phyloP scores from a whole-genome alignment of 179 eudicot species.

The Vitellaria paradoxa region DNA sequence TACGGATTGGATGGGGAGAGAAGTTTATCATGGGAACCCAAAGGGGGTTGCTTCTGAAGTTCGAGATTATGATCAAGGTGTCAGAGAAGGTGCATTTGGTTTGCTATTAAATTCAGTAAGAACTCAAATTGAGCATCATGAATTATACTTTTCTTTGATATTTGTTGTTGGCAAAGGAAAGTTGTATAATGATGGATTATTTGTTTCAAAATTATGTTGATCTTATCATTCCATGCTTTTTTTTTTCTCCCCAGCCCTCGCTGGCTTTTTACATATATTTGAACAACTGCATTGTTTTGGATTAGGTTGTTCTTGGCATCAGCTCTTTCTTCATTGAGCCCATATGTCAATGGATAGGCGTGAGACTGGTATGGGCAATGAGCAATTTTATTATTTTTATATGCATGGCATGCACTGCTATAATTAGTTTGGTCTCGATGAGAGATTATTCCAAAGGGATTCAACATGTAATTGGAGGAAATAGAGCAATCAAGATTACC shows the following conservation, averaged over 20 bases:
- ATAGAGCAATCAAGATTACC: constrained; percentile 56
- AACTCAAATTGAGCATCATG: constrained; percentile 34
- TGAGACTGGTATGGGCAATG: constrained; percentile 88
- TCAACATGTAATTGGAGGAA: constrained; percentile 59
- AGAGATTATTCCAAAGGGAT: constrained; percentile 48
- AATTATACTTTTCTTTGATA: not conserved
- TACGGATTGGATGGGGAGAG: constrained; percentile 99
- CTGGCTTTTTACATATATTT: not conserved
- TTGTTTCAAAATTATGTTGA: too few species aligned
- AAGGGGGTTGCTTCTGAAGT: constrained; percentile 51
- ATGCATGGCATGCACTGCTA: constrained; percentile 85
- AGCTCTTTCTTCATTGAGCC: constrained; percentile 88
- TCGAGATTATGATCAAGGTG: constrained; percentile 73
- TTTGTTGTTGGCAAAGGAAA: not conserved
- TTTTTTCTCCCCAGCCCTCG: too few species aligned
- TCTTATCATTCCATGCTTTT: too few species aligned
- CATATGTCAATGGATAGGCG: constrained; percentile 72
- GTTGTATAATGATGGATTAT: too few species aligned
- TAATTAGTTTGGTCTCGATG: constrained; percentile 67
- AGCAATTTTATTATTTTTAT: constrained; percentile 76
- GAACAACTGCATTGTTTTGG: constrained; percentile 1
- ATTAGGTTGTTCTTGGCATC: constrained; percentile 85
- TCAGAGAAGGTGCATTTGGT: constrained; percentile 99
- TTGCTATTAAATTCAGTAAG: constrained; percentile 98
- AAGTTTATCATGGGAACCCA: constrained; percentile 87